A percentile compares a stretch with the other conserved stretches of the same genome.
These are phyloP conservation scores for Sporodiniella umbellata DNA, from an alignment of 371 early-diverging fungal genomes.

Conservation along the genomic window DNA sequence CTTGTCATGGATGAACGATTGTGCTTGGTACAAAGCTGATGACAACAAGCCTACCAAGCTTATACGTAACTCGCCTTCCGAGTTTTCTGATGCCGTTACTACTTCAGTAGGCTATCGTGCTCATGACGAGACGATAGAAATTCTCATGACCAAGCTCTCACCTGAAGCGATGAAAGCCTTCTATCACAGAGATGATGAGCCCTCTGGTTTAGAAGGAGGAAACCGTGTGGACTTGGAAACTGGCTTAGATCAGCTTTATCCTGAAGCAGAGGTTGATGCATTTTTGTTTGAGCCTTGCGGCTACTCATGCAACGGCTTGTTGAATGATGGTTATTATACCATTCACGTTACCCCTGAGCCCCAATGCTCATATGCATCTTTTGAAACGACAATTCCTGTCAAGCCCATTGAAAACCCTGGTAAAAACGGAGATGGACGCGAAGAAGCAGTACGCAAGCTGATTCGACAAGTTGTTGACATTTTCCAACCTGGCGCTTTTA, in stretches of 20 bases:
- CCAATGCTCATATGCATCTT: constrained; percentile 92
- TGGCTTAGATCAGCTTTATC: constrained; percentile 76
- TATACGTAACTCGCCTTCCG: constrained; percentile 42
- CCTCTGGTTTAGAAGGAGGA: constrained; percentile 57
- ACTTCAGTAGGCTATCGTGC: constrained; percentile 11
- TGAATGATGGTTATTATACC: constrained; percentile 81
- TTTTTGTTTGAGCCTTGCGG: constrained; percentile 92
- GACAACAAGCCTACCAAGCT: constrained; percentile 26
- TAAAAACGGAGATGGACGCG: constrained; percentile 31
- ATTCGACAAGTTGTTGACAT: constrained; percentile 73
- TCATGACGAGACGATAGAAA: constrained; percentile 87
- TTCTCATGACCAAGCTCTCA: constrained; percentile 88
- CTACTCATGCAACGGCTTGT: constrained; percentile 91
- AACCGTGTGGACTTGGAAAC: constrained; percentile 65
- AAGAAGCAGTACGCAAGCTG: constrained; percentile 41
- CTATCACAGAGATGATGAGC: constrained; percentile 54
- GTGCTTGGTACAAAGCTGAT: constrained; percentile 8
- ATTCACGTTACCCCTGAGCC: constrained; percentile 97
- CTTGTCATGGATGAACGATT: constrained; percentile 15
- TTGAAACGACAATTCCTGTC: constrained; percentile 89
- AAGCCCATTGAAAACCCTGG: constrained; percentile 21
- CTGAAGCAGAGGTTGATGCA: constrained; percentile 73
- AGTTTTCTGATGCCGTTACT: constrained; percentile 29
- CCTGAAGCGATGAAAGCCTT: constrained; percentile 64
- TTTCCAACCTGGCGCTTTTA: constrained; percentile 81